phyloP scores from a whole-genome alignment of 805 yeast species.

The Yarrowia sp. region DNA sequence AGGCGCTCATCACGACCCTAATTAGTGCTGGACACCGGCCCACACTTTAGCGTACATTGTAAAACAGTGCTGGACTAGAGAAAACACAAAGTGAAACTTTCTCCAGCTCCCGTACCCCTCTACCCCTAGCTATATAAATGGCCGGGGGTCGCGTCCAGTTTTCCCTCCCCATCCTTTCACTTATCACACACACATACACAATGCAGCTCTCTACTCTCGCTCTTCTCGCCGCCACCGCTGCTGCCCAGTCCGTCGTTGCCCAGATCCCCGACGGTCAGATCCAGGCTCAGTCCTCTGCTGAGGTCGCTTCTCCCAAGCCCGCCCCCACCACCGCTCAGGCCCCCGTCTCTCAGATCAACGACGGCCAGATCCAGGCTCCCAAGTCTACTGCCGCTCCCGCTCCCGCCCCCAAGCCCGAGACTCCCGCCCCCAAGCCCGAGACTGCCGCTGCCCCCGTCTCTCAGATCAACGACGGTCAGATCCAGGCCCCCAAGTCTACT shows the following conservation, averaged over 20 bases:
- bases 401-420: conserved; percentile 19
- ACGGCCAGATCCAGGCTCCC: conserved; percentile 38
- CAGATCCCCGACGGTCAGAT: conserved; percentile 37
- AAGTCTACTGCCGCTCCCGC: conserved; percentile 5
- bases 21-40: neutral
- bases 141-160: conserved; percentile 4
- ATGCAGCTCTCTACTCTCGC: conserved; percentile 38
- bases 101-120: conserved; percentile 32
- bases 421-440: conserved; percentile 24
- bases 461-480: conserved; percentile 29
- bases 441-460: conserved; percentile 13
- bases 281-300: conserved; percentile 37
- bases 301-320: conserved; percentile 21
- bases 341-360: conserved; percentile 35
- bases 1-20: conserved; percentile 8
- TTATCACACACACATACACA: conserved; percentile 13
- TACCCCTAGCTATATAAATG: conserved; percentile 28
- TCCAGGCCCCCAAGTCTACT: conserved; percentile 28
- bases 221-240: conserved; percentile 19
- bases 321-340: conserved; percentile 12
- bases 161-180: neutral
- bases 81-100: conserved; percentile 19
- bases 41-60: conserved; percentile 7
- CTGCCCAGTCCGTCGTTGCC: conserved; percentile 29
- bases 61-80: conserved; percentile 8